These are phyloP conservation scores for Penicillium brevicompactum DNA, from an alignment of 2,329 filamentous ascomycete species.

Conservation along the genomic window DNA sequence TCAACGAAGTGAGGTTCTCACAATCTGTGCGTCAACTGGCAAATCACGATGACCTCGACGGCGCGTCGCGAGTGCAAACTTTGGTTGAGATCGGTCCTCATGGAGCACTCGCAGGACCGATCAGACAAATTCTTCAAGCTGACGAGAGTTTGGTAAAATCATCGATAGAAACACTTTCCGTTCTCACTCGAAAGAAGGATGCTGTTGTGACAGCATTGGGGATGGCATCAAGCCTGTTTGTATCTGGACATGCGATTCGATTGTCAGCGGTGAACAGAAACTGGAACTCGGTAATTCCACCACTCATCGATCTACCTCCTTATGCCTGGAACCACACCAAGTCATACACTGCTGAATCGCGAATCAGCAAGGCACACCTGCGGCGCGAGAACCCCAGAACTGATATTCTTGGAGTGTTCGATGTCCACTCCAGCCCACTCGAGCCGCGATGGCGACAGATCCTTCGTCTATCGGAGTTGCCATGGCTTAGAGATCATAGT, in stretches of 20 bases:
- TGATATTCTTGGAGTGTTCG: neutral
- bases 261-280: neutral
- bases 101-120: neutral
- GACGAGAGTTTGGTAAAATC: neutral
- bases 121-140: slow-evolving; percentile 4
- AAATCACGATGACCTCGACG: neutral
- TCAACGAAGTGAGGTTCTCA: slow-evolving; percentile 5
- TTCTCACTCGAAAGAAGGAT: neutral
- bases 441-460: neutral
- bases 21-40: neutral
- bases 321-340: slow-evolving; percentile 1
- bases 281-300: neutral
- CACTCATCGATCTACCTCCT: neutral
- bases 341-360: neutral
- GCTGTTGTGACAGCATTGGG: neutral
- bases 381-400: neutral
- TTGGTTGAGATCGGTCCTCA: neutral
- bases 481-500: neutral
- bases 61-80: neutral
- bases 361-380: neutral
- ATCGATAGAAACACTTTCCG: neutral
- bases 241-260: neutral
- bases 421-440: neutral
- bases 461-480: neutral
- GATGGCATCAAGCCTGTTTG: neutral